These are phyloP conservation scores for Penicillium cataractarum DNA, from an alignment of 495 filamentous ascomycete genomes.

Conservation along the genomic window DNA sequence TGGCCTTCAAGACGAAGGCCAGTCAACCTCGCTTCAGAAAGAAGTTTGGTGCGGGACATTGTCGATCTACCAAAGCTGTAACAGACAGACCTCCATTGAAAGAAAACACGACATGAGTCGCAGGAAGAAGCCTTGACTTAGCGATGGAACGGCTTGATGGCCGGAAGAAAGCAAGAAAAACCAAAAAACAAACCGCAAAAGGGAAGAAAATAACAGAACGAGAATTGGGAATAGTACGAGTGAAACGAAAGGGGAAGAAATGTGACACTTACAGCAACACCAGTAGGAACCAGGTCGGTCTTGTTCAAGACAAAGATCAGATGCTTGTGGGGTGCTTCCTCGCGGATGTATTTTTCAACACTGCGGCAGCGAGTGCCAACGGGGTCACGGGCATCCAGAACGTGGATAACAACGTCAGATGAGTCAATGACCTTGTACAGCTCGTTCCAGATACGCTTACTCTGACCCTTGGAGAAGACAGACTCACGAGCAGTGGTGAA, in stretches of 20 bases:
- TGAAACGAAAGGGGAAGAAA: conserved; percentile 10
- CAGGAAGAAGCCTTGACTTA: conserved; percentile 93
- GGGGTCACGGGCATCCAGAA: conserved; percentile 92
- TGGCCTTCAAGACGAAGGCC: conserved; percentile 78
- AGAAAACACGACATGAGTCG: conserved; percentile 46
- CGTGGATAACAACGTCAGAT: conserved; percentile 93
- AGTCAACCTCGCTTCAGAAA: conserved; percentile 67
- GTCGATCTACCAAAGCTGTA: conserved; percentile 97
- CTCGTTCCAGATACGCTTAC: conserved; percentile 97
- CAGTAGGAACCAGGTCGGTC: conserved; percentile 91
- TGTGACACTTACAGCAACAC: conserved; percentile 80
- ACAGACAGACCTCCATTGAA: conserved; percentile 84
- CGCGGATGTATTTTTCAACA: conserved; percentile 88
- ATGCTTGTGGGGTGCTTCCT: conserved; percentile 95
- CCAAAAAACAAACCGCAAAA: conserved; percentile 19
- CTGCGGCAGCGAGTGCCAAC: conserved; percentile 85
- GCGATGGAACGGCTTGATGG: conserved; percentile 60
- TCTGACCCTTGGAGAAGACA: conserved; percentile 92
- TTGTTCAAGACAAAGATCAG: conserved; percentile 93
- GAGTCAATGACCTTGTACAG: conserved; percentile 98
- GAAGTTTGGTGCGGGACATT: conserved; percentile 69
- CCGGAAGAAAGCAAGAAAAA: conserved; percentile 20
- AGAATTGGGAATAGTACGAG: conserved; percentile 16
- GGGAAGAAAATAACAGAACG: conserved; percentile 15
- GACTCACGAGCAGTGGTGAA: conserved; percentile 77